Percentiles rank a stretch among this genome's conserved stretches.
Evolutionary conservation across 148 eudicot genomes (phyloP).

Genomic region (Rhododendron ferrugineum): DNA sequence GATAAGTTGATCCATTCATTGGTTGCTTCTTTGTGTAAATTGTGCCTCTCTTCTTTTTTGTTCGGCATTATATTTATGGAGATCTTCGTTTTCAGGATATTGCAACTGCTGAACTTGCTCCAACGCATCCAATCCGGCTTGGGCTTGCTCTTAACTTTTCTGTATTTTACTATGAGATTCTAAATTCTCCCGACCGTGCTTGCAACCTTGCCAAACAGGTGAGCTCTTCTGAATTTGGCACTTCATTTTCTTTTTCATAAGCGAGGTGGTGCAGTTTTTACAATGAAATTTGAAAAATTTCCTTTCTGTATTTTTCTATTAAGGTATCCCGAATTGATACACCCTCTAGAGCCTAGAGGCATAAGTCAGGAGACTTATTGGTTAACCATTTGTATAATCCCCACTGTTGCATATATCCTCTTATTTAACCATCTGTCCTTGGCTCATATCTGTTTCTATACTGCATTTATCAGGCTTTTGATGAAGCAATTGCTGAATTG

Average conservation of each 20-base stretch:
- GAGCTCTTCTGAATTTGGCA: not conserved
- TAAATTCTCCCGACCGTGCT: not conserved
- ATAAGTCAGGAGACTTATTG: not conserved
- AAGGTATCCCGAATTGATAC: not conserved
- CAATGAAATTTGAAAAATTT: not conserved
- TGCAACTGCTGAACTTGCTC: constrained; percentile 10
- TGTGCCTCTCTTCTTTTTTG: not conserved
- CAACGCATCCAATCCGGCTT: constrained; percentile 17
- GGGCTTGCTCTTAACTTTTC: not conserved
- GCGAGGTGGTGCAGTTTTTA: not conserved
- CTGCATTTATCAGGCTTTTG: constrained; percentile 41
- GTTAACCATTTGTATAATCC: not conserved
- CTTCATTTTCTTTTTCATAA: not conserved
- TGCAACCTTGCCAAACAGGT: not conserved
- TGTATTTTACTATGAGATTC: constrained; percentile 7
- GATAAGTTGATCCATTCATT: not conserved
- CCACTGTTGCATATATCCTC: not conserved
- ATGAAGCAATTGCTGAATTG: constrained; percentile 73
- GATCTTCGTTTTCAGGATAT: constrained; percentile 5
- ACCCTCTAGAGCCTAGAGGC: not conserved
- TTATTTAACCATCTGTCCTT: not conserved
- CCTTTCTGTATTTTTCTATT: not conserved
- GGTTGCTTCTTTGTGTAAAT: not conserved
- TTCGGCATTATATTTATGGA: not conserved
- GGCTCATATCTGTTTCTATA: not conserved